Evolutionary conservation across 148 eudicot genomes (phyloP).

Genomic region (Silene conica): DNA sequence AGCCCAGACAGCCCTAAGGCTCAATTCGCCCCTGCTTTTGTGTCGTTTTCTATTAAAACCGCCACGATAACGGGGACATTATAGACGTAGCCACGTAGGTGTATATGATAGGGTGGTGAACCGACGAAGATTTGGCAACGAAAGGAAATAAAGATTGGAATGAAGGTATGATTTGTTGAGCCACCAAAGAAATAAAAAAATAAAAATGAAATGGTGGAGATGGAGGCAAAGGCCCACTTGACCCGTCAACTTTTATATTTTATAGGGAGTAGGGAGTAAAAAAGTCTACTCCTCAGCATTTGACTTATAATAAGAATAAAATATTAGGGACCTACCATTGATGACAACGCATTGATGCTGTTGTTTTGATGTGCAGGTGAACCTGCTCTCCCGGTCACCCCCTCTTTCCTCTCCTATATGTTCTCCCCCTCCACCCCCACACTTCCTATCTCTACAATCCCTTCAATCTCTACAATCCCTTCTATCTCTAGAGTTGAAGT

Average conservation of each 20-base stretch:
- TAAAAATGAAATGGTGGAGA: neutral
- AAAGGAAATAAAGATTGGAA: neutral
- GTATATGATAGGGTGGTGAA: neutral
- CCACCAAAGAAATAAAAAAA: too few species aligned
- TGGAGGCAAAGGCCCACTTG: neutral
- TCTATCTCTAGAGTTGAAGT: too few species aligned
- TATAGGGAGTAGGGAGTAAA: neutral
- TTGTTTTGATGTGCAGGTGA: neutral
- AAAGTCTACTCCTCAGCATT: neutral
- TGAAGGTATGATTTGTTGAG: neutral
- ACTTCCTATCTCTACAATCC: neutral
- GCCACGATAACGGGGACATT: too few species aligned
- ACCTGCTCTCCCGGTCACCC: slow-evolving; percentile 31
- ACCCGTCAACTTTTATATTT: neutral
- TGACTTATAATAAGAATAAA: neutral
- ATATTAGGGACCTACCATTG: neutral
- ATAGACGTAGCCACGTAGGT: too few species aligned
- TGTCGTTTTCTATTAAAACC: too few species aligned
- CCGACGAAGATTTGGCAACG: neutral
- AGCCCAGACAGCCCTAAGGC: too few species aligned
- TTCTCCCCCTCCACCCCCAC: neutral
- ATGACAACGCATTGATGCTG: neutral
- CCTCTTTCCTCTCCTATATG: slow-evolving; percentile 19
- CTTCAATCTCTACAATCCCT: neutral
- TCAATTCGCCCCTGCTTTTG: too few species aligned